phyloP scores from a whole-genome alignment of 345 rosid species.

The Linum trigynum region DNA sequence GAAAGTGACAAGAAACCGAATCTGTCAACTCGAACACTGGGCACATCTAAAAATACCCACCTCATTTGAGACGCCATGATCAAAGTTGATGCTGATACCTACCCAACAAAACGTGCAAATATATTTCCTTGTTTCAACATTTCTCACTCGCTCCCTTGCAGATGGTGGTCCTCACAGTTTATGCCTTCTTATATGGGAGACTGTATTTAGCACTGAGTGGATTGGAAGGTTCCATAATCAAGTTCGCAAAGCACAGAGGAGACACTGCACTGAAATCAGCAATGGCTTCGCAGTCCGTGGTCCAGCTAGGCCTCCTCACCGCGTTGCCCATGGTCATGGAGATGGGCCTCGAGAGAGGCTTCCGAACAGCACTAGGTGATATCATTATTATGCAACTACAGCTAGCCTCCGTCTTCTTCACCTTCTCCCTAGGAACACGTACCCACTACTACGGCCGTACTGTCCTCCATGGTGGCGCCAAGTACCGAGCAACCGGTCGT shows the following conservation, averaged over 20 bases:
- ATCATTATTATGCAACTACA: constrained; percentile 64
- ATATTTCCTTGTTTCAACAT: neutral
- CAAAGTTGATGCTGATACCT: too few relatives aligned
- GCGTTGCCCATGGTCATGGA: constrained; percentile 72
- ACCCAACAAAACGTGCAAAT: too few relatives aligned
- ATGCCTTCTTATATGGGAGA: constrained; percentile 54
- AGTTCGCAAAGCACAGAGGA: constrained; percentile 28
- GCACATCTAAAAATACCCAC: neutral
- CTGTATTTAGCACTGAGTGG: constrained; percentile 54
- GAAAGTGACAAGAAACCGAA: too few relatives aligned
- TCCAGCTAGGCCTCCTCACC: constrained; percentile 57
- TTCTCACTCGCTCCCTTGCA: constrained; percentile 19
- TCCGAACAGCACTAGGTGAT: constrained; percentile 48
- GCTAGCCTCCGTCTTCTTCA: constrained; percentile 55
- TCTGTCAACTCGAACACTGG: too few relatives aligned
- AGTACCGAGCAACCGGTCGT: constrained; percentile 5
- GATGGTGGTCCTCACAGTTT: constrained; percentile 52
- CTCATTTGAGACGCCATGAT: neutral
- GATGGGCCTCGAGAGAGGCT: constrained; percentile 64
- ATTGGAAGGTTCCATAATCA: constrained; percentile 41
- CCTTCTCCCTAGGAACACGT: constrained; percentile 61
- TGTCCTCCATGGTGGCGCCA: constrained; percentile 7
- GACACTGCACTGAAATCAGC: constrained; percentile 50
- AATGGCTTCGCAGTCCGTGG: constrained; percentile 60
- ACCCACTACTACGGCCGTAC: constrained; percentile 56